Percentiles rank a stretch among this genome's conserved stretches.
Conservation (phyloP, 2,329 filamentous ascomycete species). For the Sphaerulina vaccinii region DNA sequence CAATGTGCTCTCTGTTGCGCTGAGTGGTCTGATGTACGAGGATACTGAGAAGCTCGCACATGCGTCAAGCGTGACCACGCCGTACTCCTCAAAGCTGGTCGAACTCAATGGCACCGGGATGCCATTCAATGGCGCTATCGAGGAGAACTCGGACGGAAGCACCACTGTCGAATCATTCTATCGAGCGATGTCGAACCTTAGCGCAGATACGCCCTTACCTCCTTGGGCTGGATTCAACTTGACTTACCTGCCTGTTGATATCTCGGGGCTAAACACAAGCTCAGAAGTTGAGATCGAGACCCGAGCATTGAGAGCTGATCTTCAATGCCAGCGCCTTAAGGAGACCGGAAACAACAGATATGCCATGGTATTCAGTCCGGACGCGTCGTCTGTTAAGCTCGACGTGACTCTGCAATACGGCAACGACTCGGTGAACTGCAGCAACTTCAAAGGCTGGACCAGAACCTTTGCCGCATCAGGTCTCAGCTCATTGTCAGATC, state of each 20-base stretch:
- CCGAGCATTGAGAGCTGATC: conserved; percentile 36
- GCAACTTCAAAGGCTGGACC: conserved; percentile 5
- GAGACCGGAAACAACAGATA: conserved; percentile 27
- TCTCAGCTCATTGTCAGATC: neutral
- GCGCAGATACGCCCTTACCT: conserved; percentile 45
- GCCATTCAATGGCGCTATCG: conserved; percentile 21
- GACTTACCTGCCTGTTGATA: conserved; percentile 51
- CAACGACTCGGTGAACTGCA: conserved; percentile 11
- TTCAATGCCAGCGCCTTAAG: conserved; percentile 38
- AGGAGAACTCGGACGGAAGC: conserved; percentile 34
- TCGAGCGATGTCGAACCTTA: conserved; percentile 48
- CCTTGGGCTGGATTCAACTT: conserved; percentile 50
- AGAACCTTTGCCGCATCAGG: neutral
- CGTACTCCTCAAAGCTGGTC: conserved; percentile 22
- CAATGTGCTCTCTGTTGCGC: conserved; percentile 55
- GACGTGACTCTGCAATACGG: neutral
- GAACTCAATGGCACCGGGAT: conserved; percentile 32
- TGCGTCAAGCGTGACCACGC: neutral
- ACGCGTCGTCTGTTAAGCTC: conserved; percentile 3
- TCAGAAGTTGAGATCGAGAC: conserved; percentile 34
- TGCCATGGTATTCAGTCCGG: conserved; percentile 13
- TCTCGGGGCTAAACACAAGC: conserved; percentile 7
- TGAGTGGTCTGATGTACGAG: conserved; percentile 54
- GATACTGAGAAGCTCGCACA: neutral
- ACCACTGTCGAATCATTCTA: conserved; percentile 43